These are phyloP conservation scores for Aphanomyces euteiches DNA, from an alignment of 352 stramenopile species.

Conservation along the genomic window DNA sequence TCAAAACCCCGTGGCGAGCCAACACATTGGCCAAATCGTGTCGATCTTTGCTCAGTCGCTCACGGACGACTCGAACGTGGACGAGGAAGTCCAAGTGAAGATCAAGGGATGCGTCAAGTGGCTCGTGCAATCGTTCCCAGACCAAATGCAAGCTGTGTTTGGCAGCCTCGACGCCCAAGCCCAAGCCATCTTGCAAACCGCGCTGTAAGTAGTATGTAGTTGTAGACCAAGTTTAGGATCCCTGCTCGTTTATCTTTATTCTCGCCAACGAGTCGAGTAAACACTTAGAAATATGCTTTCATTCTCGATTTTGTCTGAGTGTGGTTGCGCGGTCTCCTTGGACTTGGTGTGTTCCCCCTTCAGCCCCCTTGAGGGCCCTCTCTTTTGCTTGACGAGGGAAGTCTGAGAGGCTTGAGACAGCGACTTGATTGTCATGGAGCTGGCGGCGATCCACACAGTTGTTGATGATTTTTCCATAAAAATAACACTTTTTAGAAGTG, in stretches of 20 bases:
- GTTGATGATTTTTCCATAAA: too few species aligned
- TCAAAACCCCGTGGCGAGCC: constrained; percentile 78
- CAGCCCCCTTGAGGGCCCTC: too few species aligned
- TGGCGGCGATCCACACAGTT: too few species aligned
- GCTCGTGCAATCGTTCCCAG: constrained; percentile 60
- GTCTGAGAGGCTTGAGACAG: too few species aligned
- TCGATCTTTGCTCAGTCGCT: constrained; percentile 80
- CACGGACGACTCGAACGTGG: constrained; percentile 51
- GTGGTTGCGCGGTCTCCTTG: too few species aligned
- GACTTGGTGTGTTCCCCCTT: too few species aligned
- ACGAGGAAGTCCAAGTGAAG: constrained; percentile 69
- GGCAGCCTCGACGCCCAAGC: constrained; percentile 66
- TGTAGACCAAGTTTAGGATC: neutral
- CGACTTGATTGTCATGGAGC: too few species aligned
- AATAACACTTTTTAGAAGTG: too few species aligned
- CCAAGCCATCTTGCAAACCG: constrained; percentile 49
- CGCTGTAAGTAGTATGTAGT: constrained; percentile 4
- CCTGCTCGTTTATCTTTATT: constrained; percentile 1
- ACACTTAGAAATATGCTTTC: too few species aligned
- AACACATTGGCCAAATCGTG: constrained; percentile 66
- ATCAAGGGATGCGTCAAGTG: constrained; percentile 65
- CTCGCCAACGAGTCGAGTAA: too few species aligned
- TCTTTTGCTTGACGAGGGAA: too few species aligned
- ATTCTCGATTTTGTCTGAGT: too few species aligned
- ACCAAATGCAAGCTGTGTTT: constrained; percentile 77